Evolutionary conservation across 2,329 filamentous ascomycete species (phyloP), one percentile per base, ranked within the genome.

Genomic region (Blumeria hordei): DNA sequence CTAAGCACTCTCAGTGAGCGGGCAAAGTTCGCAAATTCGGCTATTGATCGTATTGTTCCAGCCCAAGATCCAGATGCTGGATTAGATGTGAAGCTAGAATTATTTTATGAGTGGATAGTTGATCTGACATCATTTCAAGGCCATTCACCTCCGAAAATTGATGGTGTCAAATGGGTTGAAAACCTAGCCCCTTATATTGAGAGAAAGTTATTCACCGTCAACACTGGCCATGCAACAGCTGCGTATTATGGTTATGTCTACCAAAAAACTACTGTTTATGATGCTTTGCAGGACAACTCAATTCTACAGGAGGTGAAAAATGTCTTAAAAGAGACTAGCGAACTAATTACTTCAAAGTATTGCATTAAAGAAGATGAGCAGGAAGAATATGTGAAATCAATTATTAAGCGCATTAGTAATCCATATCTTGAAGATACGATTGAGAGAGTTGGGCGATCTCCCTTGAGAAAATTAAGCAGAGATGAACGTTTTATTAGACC

Each of bases 31-130:
- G 90, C 90, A 71, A 98, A 98, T 74, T 94, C 87, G 59, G 92
- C 92, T 63, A 95, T 98, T 67, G 92, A 98, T 74, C 86, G 92
- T 58, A 98, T 98, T 67, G 92, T 96, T 28, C 92, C 92, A 12
- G 85, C 87, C 45, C 92, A 96, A 71, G 81, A 87, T 58, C 71
- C 78, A 53, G 72, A 85, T 63, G 78, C 82, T 28, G 88, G 88
- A 55, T 76, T 98, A 47, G 81, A 95, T 65, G 92, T 98, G 61
- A 88, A 83, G 64, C 88, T 98, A 51, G 92, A 98, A 76, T 92
- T 92, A 72, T 98, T 96, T 75, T 95, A 86, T 72, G 92, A 98
- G 73, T 98, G 92, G 92, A 90, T 92, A 41, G 88, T 98, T 54
- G 92, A 98, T 67, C 73, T 79, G 67, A 83, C 79, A 47, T 90